phyloP scores from a whole-genome alignment of 345 rosid genomes.

The Acer campestre region DNA sequence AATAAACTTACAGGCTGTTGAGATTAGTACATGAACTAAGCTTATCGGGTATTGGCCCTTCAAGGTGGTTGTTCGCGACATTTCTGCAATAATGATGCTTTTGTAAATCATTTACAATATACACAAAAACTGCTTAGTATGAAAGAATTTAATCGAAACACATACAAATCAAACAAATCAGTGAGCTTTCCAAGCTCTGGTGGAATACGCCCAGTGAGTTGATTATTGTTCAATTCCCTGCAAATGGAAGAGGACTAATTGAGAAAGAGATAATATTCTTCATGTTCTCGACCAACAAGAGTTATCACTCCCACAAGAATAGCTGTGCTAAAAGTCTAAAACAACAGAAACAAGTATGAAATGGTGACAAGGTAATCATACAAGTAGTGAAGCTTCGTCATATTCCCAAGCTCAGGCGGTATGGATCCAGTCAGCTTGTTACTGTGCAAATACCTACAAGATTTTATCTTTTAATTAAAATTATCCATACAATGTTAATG shows the following conservation, averaged over 20 bases:
- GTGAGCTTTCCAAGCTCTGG: constrained; percentile 96
- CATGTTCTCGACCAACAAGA: neutral
- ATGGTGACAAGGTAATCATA: constrained; percentile 28
- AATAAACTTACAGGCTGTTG: constrained; percentile 74
- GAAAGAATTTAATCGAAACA: constrained; percentile 8
- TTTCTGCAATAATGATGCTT: constrained; percentile 49
- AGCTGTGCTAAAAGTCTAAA: neutral
- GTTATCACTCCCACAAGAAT: neutral
- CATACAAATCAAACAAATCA: constrained; percentile 92
- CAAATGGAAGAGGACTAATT: constrained; percentile 14
- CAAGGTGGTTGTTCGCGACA: constrained; percentile 78
- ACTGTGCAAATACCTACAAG: constrained; percentile 74
- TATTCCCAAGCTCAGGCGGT: constrained; percentile 95
- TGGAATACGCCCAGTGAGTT: constrained; percentile 70
- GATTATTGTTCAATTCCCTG: constrained; percentile 95
- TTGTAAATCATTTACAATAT: constrained; percentile 1
- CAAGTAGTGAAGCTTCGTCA: constrained; percentile 97
- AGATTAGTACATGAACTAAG: constrained; percentile 89
- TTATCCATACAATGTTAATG: neutral
- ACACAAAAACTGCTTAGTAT: neutral
- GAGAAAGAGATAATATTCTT: neutral
- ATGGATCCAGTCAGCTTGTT: constrained; percentile 82
- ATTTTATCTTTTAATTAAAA: constrained; percentile 11
- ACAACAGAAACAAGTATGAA: neutral
- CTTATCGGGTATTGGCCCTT: constrained; percentile 86